A percentile compares a stretch with the other conserved stretches of the same genome.
Conservation (phyloP, 2,329 filamentous ascomycete genomes). For the Talaromyces sp. region DNA sequence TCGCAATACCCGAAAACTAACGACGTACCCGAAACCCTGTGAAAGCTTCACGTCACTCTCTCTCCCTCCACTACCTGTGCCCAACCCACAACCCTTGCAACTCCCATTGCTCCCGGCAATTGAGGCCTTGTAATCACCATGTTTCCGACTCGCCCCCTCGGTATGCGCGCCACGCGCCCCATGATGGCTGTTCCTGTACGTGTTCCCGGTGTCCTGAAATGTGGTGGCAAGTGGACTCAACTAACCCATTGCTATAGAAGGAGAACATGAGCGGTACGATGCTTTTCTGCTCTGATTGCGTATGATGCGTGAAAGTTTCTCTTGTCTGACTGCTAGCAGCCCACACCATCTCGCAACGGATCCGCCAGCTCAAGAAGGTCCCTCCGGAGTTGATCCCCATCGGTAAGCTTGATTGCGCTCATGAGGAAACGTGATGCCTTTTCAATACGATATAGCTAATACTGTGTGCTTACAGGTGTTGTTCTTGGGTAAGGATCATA, state of each 20-base stretch:
- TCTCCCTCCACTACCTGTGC: slow-evolving; percentile 9
- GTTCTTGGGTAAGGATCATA: slow-evolving; percentile 68
- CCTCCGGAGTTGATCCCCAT: slow-evolving; percentile 92
- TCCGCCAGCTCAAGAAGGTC: slow-evolving; percentile 83
- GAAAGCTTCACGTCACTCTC: slow-evolving; percentile 17
- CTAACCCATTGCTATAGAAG: slow-evolving; percentile 50
- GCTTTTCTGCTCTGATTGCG: slow-evolving; percentile 3
- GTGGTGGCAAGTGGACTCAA: slow-evolving; percentile 12
- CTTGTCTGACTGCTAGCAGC: slow-evolving; percentile 50
- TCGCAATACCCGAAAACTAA: slow-evolving; percentile 24
- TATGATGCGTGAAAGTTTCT: neutral
- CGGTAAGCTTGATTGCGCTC: slow-evolving; percentile 54
- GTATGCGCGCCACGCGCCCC: slow-evolving; percentile 51
- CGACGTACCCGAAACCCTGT: slow-evolving; percentile 16
- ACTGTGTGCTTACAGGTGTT: slow-evolving; percentile 53
- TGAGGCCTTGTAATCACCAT: slow-evolving; percentile 35
- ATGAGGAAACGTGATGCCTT: neutral
- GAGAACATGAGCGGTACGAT: slow-evolving; percentile 58
- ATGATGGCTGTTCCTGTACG: slow-evolving; percentile 65
- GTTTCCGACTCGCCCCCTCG: slow-evolving; percentile 61
- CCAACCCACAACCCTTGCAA: neutral
- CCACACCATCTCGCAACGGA: slow-evolving; percentile 93
- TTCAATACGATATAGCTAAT: neutral
- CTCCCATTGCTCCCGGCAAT: neutral
- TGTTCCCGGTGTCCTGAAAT: slow-evolving; percentile 18